phyloP scores from a whole-genome alignment of 495 filamentous ascomycete genomes.

The Penicillium daleae region DNA sequence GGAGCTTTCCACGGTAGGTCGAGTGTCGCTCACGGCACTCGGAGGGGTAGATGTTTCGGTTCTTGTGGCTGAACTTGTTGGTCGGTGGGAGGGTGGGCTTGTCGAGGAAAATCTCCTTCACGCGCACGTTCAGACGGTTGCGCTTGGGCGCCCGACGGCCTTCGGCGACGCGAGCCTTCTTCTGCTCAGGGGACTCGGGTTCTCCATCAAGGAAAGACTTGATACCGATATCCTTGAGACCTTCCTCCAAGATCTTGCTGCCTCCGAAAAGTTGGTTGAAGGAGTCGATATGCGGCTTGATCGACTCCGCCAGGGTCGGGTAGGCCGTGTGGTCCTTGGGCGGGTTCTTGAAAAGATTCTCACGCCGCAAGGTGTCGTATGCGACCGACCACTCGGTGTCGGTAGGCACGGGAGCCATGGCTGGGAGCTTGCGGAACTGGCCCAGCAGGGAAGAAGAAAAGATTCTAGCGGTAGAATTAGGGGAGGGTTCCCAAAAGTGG shows the following conservation, averaged over 20 bases:
- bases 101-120: constrained; percentile 77
- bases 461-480: not conserved
- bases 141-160: constrained; percentile 56
- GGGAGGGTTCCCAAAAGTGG: not conserved
- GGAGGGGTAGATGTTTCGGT: constrained; percentile 84
- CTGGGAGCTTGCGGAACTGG: constrained; percentile 26
- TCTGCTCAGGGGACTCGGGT: constrained; percentile 45
- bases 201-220: constrained; percentile 85
- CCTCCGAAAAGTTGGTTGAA: constrained; percentile 90
- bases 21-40: constrained; percentile 94
- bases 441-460: constrained; percentile 23
- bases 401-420: constrained; percentile 59
- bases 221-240: constrained; percentile 84
- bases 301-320: constrained; percentile 78
- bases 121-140: constrained; percentile 73
- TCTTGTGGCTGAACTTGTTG: constrained; percentile 77
- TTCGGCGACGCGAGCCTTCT: constrained; percentile 42
- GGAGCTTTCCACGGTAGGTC: constrained; percentile 86
- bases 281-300: constrained; percentile 88
- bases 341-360: constrained; percentile 85
- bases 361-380: constrained; percentile 79
- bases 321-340: constrained; percentile 87
- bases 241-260: constrained; percentile 71
- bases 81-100: constrained; percentile 71
- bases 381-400: constrained; percentile 77